These are phyloP conservation scores for Zygotorulaspora mrakii DNA, from an alignment of 1,139 yeast genomes.

Conservation along the genomic window DNA sequence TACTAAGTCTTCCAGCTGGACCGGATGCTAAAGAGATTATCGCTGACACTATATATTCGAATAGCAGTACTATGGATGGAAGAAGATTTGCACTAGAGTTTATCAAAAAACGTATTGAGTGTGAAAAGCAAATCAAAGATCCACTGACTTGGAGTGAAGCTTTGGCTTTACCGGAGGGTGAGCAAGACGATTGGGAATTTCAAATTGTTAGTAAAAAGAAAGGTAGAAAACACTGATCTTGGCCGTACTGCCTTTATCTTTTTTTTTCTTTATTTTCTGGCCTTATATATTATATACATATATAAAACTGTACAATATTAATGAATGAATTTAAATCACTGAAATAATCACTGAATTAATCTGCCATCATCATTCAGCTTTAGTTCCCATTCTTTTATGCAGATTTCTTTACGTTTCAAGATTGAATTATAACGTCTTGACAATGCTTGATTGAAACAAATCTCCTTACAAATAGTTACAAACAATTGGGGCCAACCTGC, in stretches of 20 bases:
- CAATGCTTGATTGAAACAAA: conserved; percentile 87
- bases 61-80: conserved; percentile 92
- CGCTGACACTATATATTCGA: conserved; percentile 87
- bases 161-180: conserved; percentile 48
- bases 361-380: conserved; percentile 36
- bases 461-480: conserved; percentile 80
- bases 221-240: conserved; percentile 41
- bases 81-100: conserved; percentile 91
- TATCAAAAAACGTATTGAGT: conserved; percentile 67
- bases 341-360: conserved; percentile 24
- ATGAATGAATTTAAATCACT: conserved; percentile 9
- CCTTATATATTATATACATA: conserved; percentile 15
- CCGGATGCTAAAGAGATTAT: conserved; percentile 78
- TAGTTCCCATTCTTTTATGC: conserved; percentile 50
- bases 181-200: conserved; percentile 79
- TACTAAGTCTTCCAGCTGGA: conserved; percentile 72
- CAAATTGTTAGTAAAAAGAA: conserved; percentile 67
- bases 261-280: conserved; percentile 2
- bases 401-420: conserved; percentile 49
- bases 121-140: conserved; percentile 58
- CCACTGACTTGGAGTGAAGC: conserved; percentile 69
- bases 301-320: conserved; percentile 10
- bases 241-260: too few species aligned
- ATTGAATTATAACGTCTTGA: conserved; percentile 73
- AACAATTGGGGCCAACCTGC: conserved; percentile 77